Conservation (phyloP, 495 filamentous ascomycete species). For the Hypomontagnella submonticulosa region DNA sequence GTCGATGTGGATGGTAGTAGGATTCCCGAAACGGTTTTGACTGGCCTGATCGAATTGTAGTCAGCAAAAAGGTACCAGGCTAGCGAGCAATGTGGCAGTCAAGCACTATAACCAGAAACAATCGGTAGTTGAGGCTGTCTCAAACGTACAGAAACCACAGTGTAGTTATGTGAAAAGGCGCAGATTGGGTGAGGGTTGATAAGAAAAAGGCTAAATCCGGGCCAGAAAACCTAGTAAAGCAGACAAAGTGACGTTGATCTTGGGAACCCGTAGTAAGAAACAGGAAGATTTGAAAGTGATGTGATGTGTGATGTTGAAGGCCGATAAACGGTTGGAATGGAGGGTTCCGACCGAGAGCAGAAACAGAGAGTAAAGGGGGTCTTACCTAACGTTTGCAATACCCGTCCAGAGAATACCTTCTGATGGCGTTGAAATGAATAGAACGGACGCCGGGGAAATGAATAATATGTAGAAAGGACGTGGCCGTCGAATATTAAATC, state of each 20-base stretch:
- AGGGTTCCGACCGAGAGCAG: conserved; percentile 28
- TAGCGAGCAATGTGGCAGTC: background rate
- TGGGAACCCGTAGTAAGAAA: background rate
- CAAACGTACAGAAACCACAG: conserved; percentile 1
- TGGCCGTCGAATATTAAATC: conserved; percentile 37
- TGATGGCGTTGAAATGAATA: conserved; percentile 16
- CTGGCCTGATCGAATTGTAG: conserved; percentile 8
- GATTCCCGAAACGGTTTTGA: conserved; percentile 1
- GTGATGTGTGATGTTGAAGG: background rate
- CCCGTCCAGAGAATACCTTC: conserved; percentile 8
- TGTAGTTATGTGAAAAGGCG: conserved; percentile 1
- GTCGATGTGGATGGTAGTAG: conserved; percentile 3
- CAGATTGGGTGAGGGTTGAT: background rate
- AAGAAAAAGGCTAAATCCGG: background rate
- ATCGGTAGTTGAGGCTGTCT: background rate
- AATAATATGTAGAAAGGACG: conserved; percentile 28
- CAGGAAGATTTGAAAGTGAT: background rate
- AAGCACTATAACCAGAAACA: background rate
- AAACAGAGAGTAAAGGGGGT: conserved; percentile 15
- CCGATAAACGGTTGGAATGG: conserved; percentile 10
- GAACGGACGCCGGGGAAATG: conserved; percentile 15
- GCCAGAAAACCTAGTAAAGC: background rate
- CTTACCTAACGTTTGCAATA: conserved; percentile 33
- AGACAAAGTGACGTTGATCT: background rate
- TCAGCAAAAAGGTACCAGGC: conserved; percentile 15